Evolutionary conservation across 345 rosid species (phyloP).

Genomic region (Corchorus capsularis): DNA sequence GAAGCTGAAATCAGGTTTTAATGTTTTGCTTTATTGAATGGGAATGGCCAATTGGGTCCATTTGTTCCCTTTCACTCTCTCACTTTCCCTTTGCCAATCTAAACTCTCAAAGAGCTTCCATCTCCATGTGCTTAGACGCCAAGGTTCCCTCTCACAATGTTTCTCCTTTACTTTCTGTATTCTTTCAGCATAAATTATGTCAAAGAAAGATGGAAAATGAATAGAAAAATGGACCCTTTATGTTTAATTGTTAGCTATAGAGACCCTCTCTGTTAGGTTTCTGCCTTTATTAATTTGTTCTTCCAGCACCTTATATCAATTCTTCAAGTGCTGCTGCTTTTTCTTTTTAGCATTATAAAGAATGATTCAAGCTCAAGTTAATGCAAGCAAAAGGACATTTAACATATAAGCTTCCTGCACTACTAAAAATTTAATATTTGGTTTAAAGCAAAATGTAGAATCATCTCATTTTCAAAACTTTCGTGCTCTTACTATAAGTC

Average conservation of each 20-base stretch:
- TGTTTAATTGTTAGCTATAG: neutral
- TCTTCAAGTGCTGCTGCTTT: neutral
- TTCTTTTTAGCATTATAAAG: neutral
- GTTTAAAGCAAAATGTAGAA: neutral
- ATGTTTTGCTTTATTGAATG: neutral
- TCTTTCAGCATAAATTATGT: neutral
- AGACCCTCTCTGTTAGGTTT: slow-evolving; percentile 1
- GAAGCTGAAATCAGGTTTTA: neutral
- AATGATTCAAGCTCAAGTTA: neutral
- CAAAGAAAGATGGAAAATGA: neutral
- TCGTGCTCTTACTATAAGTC: neutral
- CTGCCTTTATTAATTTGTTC: neutral
- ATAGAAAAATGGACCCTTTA: neutral
- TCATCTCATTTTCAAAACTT: neutral
- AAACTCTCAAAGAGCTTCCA: neutral
- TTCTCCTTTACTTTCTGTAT: no score
- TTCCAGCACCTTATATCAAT: neutral
- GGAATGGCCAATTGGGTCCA: neutral
- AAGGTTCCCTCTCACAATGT: neutral
- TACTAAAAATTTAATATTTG: neutral
- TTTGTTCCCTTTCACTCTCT: neutral
- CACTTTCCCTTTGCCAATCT: neutral
- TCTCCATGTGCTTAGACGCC: neutral
- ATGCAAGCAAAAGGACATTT: neutral
- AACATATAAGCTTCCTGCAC: neutral